Evolutionary conservation across 225 moss, liverwort and hornwort species (phyloP).

Genomic region (Straminergon stramineum): DNA sequence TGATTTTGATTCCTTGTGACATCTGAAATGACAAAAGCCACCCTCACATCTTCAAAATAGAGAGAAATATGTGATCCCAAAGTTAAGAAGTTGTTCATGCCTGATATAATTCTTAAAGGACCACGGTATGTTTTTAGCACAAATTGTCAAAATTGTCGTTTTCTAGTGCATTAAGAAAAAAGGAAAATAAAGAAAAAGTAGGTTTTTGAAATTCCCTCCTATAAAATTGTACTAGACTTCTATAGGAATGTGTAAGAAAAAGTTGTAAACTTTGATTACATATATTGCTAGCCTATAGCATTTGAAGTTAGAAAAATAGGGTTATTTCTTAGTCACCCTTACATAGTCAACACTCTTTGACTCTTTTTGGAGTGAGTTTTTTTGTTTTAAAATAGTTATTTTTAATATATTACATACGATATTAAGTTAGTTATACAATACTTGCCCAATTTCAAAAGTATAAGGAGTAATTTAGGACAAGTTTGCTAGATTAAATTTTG

Average conservation of each 20-base stretch:
- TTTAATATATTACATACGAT: not conserved
- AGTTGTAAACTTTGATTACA: not conserved
- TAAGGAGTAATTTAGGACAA: not conserved
- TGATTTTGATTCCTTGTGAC: not conserved
- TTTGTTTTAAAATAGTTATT: no score
- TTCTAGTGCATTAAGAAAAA: not conserved
- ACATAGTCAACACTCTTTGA: no score
- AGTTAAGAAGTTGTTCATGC: not conserved
- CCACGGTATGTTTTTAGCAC: not conserved
- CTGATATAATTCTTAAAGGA: not conserved
- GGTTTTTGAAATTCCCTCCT: not conserved
- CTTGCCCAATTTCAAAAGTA: not conserved
- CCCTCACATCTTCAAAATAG: no score
- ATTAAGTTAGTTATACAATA: no score
- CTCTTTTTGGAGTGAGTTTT: no score
- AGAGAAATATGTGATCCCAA: not conserved
- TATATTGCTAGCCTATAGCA: not conserved
- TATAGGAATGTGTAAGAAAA: not conserved
- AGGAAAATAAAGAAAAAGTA: not conserved
- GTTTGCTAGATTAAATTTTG: not conserved
- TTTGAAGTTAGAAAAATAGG: no score
- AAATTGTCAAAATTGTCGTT: not conserved
- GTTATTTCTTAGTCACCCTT: accelerated
- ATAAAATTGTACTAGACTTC: not conserved
- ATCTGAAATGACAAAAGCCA: not conserved